These are phyloP conservation scores for Coemansia erecta DNA, from an alignment of 192 early-diverging fungal genomes.

Conservation along the genomic window DNA sequence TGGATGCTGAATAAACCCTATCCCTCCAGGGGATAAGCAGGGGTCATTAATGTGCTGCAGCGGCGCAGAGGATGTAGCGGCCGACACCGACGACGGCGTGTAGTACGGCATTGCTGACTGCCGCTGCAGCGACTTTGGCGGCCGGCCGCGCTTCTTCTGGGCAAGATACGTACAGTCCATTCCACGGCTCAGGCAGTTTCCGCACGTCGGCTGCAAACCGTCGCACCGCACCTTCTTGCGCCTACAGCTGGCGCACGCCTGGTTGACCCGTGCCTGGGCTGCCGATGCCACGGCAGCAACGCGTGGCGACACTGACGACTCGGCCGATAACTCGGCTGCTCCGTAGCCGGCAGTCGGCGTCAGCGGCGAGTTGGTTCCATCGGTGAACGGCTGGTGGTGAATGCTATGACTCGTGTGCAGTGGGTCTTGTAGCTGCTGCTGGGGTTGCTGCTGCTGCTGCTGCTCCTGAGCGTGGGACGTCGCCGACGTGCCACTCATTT, in stretches of 20 bases:
- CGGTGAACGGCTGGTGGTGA: neutral
- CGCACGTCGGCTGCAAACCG: constrained; percentile 50
- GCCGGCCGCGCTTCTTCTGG: constrained; percentile 51
- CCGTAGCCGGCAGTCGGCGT: neutral
- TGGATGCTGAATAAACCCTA: constrained; percentile 1
- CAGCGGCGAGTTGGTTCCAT: neutral
- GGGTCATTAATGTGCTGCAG: neutral
- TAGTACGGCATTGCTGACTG: constrained; percentile 18
- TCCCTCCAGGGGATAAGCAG: neutral
- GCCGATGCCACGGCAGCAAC: constrained; percentile 8
- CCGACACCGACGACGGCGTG: constrained; percentile 4
- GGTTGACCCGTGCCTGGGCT: constrained; percentile 27
- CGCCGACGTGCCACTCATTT: constrained; percentile 1
- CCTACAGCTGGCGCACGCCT: constrained; percentile 55
- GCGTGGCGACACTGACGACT: constrained; percentile 12
- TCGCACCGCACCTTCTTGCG: constrained; percentile 58
- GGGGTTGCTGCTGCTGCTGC: constrained; percentile 1
- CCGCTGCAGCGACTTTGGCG: constrained; percentile 33
- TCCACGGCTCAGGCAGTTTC: constrained; percentile 46
- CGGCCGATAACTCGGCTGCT: neutral
- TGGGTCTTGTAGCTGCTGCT: neutral
- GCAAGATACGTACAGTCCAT: constrained; percentile 45
- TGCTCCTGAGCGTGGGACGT: constrained; percentile 6
- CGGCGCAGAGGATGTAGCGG: neutral
- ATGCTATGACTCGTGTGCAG: neutral